Evolutionary conservation across 345 rosid genomes (phyloP).

Genomic region (Bretschneidera sinensis): DNA sequence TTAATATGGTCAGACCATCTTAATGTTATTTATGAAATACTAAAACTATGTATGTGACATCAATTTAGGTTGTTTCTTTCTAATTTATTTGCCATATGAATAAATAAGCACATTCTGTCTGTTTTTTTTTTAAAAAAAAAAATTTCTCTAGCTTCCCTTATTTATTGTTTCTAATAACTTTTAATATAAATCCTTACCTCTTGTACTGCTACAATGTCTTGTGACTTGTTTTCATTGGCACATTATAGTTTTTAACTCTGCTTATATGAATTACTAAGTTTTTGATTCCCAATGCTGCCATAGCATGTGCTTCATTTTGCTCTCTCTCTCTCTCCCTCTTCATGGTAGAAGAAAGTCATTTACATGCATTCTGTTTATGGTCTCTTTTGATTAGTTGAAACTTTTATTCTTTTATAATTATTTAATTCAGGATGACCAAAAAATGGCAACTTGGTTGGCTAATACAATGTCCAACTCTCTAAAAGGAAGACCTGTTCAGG

Average conservation of each 20-base stretch:
- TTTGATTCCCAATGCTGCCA: neutral
- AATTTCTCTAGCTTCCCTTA: neutral
- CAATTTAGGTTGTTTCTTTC: neutral
- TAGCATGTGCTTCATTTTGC: neutral
- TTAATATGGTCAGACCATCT: too few relatives aligned
- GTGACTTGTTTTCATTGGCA: neutral
- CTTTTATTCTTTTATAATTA: neutral
- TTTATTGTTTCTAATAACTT: neutral
- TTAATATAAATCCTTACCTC: too few relatives aligned
- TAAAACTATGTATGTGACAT: too few relatives aligned
- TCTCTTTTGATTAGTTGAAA: neutral
- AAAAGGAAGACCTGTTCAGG: slow-evolving; percentile 95
- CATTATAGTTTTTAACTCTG: neutral
- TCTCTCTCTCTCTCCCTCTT: neutral
- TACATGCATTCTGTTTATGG: neutral
- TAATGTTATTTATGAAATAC: too few relatives aligned
- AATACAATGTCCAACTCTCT: slow-evolving; percentile 72
- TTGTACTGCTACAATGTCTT: neutral
- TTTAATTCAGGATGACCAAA: slow-evolving; percentile 76
- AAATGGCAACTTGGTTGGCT: slow-evolving; percentile 68
- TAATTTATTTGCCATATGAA: neutral
- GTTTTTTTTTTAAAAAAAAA: too few relatives aligned
- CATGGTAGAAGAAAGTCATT: neutral
- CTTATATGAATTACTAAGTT: too few relatives aligned
- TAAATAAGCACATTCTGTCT: neutral